Base-by-base conservation (phyloP, 441 rosid genomes). In the Manihot esculenta region DNA sequence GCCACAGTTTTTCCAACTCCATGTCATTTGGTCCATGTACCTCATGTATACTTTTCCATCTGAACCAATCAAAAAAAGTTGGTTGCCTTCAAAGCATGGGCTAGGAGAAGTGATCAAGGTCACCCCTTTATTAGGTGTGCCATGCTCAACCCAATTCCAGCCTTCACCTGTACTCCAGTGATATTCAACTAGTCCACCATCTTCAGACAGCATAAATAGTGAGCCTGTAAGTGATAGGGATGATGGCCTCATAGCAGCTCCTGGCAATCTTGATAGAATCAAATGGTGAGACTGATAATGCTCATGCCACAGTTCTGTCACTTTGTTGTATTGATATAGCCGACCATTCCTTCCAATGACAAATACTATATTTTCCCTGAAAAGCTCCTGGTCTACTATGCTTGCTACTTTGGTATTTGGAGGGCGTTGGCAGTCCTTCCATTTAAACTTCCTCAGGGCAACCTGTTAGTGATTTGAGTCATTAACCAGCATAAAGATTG, bases 131-230 rank as follows among this genome's bases (percentile, higher is more conserved):
- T 74, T 72, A 5, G 92, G 92, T 11, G 86, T 82, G 45, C 92
- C 92, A 6, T 89, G 92, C 71, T 87, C 92, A 61, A 84, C 78
- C 92, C 92, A 89, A 66, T 75, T 85, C 95, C 95, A 86, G 57
- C 92, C 92, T 27, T 86, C 89, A 67, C 75, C 80, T 0, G 74
- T 5, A 58, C 80, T 87, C 95, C 96, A 90, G 15, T 87, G 81
- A 66, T 90, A 88, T 74, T 90, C 91, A 58, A 90, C 83, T 27
- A 90, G 80, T 64, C 89, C 85, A 38, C 90, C 87, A 30, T 84
- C 87, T 73, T 74, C 73, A 3, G 91, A 88, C 53, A 86, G 73
- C 90, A 90, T 83, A 81, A 88, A 88, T 50, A 90, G 83, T 9
- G 93, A 90, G 76, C 93, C 91, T 62, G 83, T 74, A 15, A 83